Base-by-base conservation (phyloP, 768 basidiomycete genomes). In the Phallus indusiatus region DNA sequence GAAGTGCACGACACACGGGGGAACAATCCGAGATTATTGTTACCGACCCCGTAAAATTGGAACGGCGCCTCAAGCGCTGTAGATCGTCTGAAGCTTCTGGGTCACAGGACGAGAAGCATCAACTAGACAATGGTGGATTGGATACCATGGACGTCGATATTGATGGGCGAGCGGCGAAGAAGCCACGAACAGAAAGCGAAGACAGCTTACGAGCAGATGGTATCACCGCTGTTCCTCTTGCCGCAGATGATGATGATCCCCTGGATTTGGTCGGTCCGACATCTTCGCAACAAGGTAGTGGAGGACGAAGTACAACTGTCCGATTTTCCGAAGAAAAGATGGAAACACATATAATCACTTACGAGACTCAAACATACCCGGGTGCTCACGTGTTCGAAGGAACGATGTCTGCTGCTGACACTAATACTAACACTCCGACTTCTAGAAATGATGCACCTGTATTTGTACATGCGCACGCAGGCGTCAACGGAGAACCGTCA, bases 1-100 rank as follows among this genome's bases (percentile, higher is more conserved):
- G 88, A 62, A 90, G 88, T 63, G 83, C 86, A 1, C 78, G 91
- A 47, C 76, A 83, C 56, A 89, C 82, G 66, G 90, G 90, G 1
- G 78, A 80, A 58, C 75, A 81, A 57, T 85, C 83, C 2, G 90
- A 93, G 66, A 71, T 87, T 36, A 64, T 76, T 6, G 86, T 90
- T 58, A 88, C 86, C 1, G 90, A 90, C 66, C 85, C 86, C 16
- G 78, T 82, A 24, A 78, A 81, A 64, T 75, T 93, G 7, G 90
- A 92, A 70, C 78, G 90, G 28, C 74, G 79, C 60, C 72, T 90
- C 66, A 91, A 91, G 75, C 71, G 89, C 61, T 81, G 83, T 64
- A 78, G 89, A 6, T 77, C 82, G 1, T 78, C 80, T 24, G 81
- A 81, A 33, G 70, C 69, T 73, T 78, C 61, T 70, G 78, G 68